Percentiles rank a stretch among this genome's conserved stretches.
phyloP scores from a whole-genome alignment of 306 rosid genomes.

The Dicorynia guianensis region DNA sequence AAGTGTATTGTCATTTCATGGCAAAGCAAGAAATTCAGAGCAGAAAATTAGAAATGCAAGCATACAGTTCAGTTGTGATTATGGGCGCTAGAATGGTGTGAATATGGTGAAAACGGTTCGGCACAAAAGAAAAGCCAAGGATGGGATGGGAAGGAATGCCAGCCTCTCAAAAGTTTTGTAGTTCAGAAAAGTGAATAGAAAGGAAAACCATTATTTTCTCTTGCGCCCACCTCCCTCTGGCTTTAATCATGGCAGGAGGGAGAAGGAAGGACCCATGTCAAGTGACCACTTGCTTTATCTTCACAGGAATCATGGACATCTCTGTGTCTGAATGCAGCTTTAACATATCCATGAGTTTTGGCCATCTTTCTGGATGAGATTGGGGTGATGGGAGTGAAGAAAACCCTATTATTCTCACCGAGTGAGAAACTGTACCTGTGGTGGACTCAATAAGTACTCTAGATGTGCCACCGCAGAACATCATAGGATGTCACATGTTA shows the following conservation, averaged over 20 bases:
- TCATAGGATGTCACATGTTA: no score
- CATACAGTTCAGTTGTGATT: no score
- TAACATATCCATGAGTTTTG: conserved; percentile 11
- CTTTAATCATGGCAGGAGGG: conserved; percentile 69
- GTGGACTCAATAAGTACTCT: conserved; percentile 12
- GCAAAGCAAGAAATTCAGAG: no score
- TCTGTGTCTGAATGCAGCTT: conserved; percentile 47
- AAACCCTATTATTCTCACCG: no score
- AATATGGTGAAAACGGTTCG: conserved; percentile 26
- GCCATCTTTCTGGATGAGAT: conserved; percentile 13
- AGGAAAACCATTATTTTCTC: conserved; percentile 30
- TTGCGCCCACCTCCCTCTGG: conserved; percentile 48
- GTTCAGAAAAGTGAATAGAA: conserved; percentile 48
- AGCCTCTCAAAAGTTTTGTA: conserved; percentile 50
- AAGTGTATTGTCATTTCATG: no score
- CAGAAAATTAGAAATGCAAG: no score
- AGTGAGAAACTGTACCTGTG: conserved; percentile 16
- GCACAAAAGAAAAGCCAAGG: conserved; percentile 35
- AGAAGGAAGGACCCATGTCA: conserved; percentile 58
- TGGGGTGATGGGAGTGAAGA: conserved; percentile 29
- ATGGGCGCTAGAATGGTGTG: neutral
- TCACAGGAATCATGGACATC: conserved; percentile 65
- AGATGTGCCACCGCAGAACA: no score
- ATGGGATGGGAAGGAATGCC: conserved; percentile 43
- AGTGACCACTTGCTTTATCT: conserved; percentile 48